Percentiles rank a stretch among this genome's conserved stretches.
Evolutionary conservation across 345 rosid genomes (phyloP).

Genomic region (Ceriops decandra): DNA sequence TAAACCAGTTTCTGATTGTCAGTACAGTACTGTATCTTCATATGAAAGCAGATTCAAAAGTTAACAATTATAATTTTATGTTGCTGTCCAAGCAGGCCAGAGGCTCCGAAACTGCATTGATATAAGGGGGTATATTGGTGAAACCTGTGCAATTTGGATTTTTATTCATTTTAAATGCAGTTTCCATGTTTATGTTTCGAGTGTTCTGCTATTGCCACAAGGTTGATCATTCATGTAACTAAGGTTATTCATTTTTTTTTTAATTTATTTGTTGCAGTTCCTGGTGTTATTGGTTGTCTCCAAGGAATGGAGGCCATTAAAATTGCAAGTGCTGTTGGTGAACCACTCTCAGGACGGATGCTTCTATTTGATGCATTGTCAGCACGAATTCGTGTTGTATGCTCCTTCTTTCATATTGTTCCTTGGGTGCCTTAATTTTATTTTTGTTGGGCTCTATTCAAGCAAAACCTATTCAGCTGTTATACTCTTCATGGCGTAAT

Average conservation of each 20-base stretch:
- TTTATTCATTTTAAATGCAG: too few species aligned
- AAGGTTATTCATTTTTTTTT: background rate
- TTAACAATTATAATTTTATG: background rate
- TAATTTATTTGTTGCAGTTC: constrained; percentile 46
- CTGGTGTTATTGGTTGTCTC: constrained; percentile 91
- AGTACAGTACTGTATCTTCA: background rate
- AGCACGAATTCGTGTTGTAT: constrained; percentile 73
- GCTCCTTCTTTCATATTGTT: constrained; percentile 11
- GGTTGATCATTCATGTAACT: background rate
- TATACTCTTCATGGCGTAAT: background rate
- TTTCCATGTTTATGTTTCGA: background rate
- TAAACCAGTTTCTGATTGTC: background rate
- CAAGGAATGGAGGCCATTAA: constrained; percentile 95
- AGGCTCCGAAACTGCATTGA: background rate
- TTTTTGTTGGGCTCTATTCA: background rate
- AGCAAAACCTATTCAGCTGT: background rate
- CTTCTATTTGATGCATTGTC: constrained; percentile 91
- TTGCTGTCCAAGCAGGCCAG: background rate
- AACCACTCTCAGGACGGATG: constrained; percentile 81
- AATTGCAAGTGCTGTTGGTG: constrained; percentile 80
- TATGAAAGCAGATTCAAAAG: background rate
- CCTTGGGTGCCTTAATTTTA: background rate
- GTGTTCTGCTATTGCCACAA: background rate
- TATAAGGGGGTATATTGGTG: background rate
- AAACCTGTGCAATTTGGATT: too few species aligned